phyloP scores from a whole-genome alignment of 2,329 filamentous ascomycete species.

The Trichoderma sp. region DNA sequence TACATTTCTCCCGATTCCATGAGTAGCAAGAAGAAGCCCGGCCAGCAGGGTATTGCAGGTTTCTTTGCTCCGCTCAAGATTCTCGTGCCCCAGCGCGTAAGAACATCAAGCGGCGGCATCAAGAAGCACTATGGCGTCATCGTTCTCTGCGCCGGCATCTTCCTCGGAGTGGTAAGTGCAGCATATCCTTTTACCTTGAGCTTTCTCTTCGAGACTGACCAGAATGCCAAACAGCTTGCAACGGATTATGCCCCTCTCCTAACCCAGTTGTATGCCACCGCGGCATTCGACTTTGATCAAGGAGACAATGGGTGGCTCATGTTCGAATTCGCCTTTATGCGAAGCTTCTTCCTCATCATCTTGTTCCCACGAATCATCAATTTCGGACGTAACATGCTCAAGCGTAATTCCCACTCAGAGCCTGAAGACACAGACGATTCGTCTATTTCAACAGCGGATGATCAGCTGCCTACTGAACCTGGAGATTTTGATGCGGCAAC shows the following conservation, averaged over 20 bases:
- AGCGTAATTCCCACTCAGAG: background rate
- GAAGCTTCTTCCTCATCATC: slow-evolving; percentile 54
- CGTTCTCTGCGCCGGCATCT: slow-evolving; percentile 63
- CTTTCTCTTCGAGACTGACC: background rate
- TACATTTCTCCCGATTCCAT: slow-evolving; percentile 47
- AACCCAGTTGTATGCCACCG: slow-evolving; percentile 58
- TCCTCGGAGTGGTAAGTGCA: slow-evolving; percentile 55
- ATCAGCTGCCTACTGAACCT: slow-evolving; percentile 36
- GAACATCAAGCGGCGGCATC: slow-evolving; percentile 47
- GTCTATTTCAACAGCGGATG: background rate
- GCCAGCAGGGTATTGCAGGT: slow-evolving; percentile 39
- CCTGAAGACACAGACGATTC: background rate
- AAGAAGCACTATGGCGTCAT: slow-evolving; percentile 59
- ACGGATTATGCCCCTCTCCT: slow-evolving; percentile 65
- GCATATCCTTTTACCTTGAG: background rate
- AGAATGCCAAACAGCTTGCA: slow-evolving; percentile 45
- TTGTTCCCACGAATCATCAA: slow-evolving; percentile 54
- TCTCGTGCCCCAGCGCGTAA: slow-evolving; percentile 56
- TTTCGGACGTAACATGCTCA: slow-evolving; percentile 34
- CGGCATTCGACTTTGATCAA: slow-evolving; percentile 53
- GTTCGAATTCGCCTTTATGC: slow-evolving; percentile 53
- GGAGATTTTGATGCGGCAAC: slow-evolving; percentile 42
- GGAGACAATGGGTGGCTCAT: slow-evolving; percentile 56
- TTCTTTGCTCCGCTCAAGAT: slow-evolving; percentile 64
- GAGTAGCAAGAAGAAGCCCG: slow-evolving; percentile 26